Base-by-base conservation (phyloP, 192 early-diverging fungal species). In the Backusella morwellensis region DNA sequence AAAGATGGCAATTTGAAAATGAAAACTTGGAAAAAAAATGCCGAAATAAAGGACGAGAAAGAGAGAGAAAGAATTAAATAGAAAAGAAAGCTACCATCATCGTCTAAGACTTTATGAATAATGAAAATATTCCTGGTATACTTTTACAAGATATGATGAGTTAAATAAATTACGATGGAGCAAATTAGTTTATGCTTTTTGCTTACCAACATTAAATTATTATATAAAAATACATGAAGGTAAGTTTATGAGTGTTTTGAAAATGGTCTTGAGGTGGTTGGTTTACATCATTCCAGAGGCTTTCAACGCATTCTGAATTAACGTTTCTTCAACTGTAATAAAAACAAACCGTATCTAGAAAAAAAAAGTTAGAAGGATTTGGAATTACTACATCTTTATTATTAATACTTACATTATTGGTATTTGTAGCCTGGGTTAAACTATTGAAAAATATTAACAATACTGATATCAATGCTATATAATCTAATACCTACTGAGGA, bases 341-440 rank as follows among this genome's bases (percentile, higher is more conserved):
- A 97, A 96, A 17, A 97, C 95, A 50, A 96, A 88, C 67, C 91
- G 85, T 72, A 92, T 91, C 82, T 85, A 75, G 11, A 47, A 26
- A 17, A 35, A 26, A 26, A 40, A 41, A 66, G 32, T 26, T 23
- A 44, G 17, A 40, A 40, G 2, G 8, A 40, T 40, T 40, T 40
- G 11, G 11, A 11, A 40, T 40, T 40, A 12, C 11, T 40, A 11
- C 38, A 40, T 40, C 5, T 40, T n/a, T 66, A 1, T 7, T 66
- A 3, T 47, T 56, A 38, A 23, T 70, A 1, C 41, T 41, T 83
- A 88, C 86, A 86, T 96, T 97, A 76, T 91, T 91, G 19, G 96
- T 97, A 81, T 97, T 94, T 1, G 96, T 97, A 41, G 95, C 96
- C 81, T 95, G 94, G 3, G 96, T 97, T 73, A 97, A 85, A 81